Evolutionary conservation across 2,329 filamentous ascomycete genomes (phyloP), one percentile per base, ranked within the genome.

Genomic region (Phialophora verrucosa): DNA sequence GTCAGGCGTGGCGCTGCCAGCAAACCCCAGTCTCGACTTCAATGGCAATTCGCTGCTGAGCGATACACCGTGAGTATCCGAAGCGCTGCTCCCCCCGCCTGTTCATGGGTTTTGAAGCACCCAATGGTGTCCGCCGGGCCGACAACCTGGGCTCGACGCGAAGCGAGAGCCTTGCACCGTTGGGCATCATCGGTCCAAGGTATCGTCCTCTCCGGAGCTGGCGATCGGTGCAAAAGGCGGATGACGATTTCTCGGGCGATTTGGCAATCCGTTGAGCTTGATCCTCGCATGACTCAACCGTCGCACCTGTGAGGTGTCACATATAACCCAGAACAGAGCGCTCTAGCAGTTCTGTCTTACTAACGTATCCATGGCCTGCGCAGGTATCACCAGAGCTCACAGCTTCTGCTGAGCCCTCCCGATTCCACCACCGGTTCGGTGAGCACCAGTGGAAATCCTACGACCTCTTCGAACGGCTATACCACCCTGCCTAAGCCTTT

Each of bases 341-440:
- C 53, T 66, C 51, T 59, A 35, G 14, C 49, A 56, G 23, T 60
- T 62, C 56, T 56, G 54, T 64, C 63, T 67, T 59, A 65, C 68
- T 70, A 55, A 70, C 60, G 23, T 50, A 50, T 62, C 59, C 8
- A 64, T 62, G 51, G 29, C 35, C 4, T 42, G 59, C 51, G 57
- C 53, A 71, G 69, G 58, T 71, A 66, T 68, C 69, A 71, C 61
- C 64, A 69, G 38, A 70, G 61, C 59, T 66, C 81, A 74, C 80
- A 81, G 71, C 81, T 85, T 72, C 82, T 85, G 66, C 78, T 81
- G 76, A 81, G 78, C 70, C 78, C 80, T 60, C 74, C 78, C 61
- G 84, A 87, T 77, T 84, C 85, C 67, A 84, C 82, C 64, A 83
- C 82, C 64, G 84, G 84, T 73, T 85, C 82, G 70, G 82, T 81